Evolutionary conservation across 148 eudicot species (phyloP), one percentile per base, ranked within the genome.

Genomic region (Vaccinium vitisidaea): DNA sequence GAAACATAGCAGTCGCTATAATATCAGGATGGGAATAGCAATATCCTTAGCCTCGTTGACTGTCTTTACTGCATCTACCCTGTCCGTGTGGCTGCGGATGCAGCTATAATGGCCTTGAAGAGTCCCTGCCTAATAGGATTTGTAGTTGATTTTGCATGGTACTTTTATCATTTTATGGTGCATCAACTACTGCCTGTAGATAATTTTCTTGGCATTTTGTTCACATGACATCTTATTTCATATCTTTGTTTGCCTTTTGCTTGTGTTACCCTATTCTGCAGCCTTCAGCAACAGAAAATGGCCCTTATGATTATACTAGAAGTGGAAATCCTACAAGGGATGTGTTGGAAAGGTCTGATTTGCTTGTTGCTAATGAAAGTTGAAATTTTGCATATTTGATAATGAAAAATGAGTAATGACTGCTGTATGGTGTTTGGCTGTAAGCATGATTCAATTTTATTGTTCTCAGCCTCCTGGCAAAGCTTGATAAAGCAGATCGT

Each of bases 261-360:
- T 67, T 36, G 25, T 32, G 21, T 75, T 55, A 75, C 70, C 67
- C 63, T 82, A 50, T 80, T 84, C 14, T 80, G 77, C 87, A 97
- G 99, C 96, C 98, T 82, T 91, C 96, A 9, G 99, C 99, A 19
- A 88, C 89, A 10, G 94, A 90, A 56, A 80, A 85, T 88, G 99
- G 98, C 75, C 92, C 92, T 52, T 97, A 95, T 86, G 99, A 97
- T 88, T 97, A 95, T 86, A 97, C 98, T 71, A 91, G 99, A 83
- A 95, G 98, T 89, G 99, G 98, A 75, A 95, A 97, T 92, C 99
- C 99, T 69, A 97, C 99, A 0, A 92, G 99, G 76, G 96, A 95
- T 85, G 92, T 86, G 49, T 85, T 97, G 12, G 98, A 97, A 88
- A 94, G 92, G 99, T 97, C 63, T 80, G 82, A 50, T 81, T 79